A percentile compares a stretch with the other conserved stretches of the same genome.
Evolutionary conservation across 2,329 filamentous ascomycete genomes (phyloP).

Genomic region (Fusarium gaditjirri): DNA sequence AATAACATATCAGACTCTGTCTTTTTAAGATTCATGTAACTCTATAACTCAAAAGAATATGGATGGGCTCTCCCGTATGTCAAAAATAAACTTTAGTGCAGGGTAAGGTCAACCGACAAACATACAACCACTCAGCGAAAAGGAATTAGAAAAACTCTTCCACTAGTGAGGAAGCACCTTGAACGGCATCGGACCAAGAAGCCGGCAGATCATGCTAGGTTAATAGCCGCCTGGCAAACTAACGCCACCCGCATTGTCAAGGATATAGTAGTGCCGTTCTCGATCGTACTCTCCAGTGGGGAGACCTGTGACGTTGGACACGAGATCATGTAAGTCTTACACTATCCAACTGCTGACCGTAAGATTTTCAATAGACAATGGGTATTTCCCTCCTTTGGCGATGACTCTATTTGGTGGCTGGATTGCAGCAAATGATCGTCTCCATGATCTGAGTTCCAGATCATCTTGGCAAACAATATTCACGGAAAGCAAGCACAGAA

Average conservation of each 20-base stretch:
- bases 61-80: rapidly evolving
- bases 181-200: not conserved
- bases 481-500: not conserved
- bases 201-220: slow-evolving; percentile 9
- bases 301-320: not conserved
- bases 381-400: not conserved
- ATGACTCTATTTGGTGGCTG: slow-evolving; percentile 22
- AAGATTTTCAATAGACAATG: not conserved
- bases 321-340: not conserved
- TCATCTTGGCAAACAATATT: slow-evolving; percentile 2
- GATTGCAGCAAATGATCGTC: slow-evolving; percentile 3
- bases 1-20: rapidly evolving
- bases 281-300: not conserved
- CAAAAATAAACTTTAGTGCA: not conserved
- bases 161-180: not conserved
- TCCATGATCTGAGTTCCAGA: slow-evolving; percentile 4
- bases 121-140: not conserved
- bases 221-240: not conserved
- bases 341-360: not conserved
- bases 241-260: slow-evolving; percentile 25
- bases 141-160: not conserved
- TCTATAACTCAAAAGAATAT: not conserved
- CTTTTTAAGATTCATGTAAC: not conserved
- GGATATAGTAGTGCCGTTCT: not conserved
- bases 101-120: not conserved